Base-by-base conservation (phyloP, 371 early-diverging fungal genomes). In the Apophysomyces variabilis region DNA sequence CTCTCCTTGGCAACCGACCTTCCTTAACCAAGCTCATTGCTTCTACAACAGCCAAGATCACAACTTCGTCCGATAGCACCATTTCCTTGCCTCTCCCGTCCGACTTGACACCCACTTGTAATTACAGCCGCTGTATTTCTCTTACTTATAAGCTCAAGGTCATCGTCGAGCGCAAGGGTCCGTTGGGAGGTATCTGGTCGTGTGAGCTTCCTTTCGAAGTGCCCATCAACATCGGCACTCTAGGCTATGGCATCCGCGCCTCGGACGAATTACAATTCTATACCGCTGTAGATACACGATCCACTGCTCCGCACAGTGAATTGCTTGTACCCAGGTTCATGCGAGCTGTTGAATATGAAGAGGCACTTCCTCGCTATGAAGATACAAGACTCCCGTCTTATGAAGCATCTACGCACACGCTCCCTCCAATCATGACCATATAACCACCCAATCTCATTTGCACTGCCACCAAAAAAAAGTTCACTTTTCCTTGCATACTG, bases 191-290 rank as follows among this genome's bases (percentile, higher is more conserved):
- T 0, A 26, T 76, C 0, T 71, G 70, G 60, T 62, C 66, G 14
- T 61, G 65, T 4, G 45, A 16, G 8, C 54, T 66, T 5, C 57
- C 58, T 9, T 66, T 73, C 16, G 72, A 70, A 7, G 13, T 75
- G 0, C 75, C 77, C 14, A 44, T 79, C 35, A 74, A 69, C 5
- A 68, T 79, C 2, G 80, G 80, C 7, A 79, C 80, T 0, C 56
- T 79, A 43, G 80, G 80, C 26, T 69, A 71, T 32, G 80, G 80
- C 39, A 66, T 76, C 16, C 66, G 73, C 18, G 71, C 75, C n/a
- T 69, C 78, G 12, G 61, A 63, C 38, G 71, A 71, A 7, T 54
- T 75, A 5, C 58, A 73, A 38, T 41, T 59, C 16, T 70, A 70
- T 41, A 64, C 54, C 1, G 18, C 36, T 11, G 67, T 69, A 3